Percentiles rank a stretch among this genome's conserved stretches.
phyloP scores from a whole-genome alignment of 1,284 basidiomycete species.

The Phaffia rhodozyma region DNA sequence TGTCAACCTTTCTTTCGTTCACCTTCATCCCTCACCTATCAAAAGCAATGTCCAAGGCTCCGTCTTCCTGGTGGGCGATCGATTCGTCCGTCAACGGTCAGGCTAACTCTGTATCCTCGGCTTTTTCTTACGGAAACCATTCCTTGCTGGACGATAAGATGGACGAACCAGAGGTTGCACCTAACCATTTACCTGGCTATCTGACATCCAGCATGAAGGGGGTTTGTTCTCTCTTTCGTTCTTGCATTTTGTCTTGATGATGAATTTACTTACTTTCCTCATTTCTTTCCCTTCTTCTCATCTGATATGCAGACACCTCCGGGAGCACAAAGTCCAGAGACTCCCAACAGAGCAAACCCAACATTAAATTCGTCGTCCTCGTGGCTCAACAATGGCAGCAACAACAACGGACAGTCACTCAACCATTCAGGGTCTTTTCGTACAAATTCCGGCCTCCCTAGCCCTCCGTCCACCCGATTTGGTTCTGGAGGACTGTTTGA shows the following conservation, averaged over 20 bases:
- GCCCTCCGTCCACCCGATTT: constrained; percentile 5
- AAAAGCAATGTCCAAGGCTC: too few species aligned
- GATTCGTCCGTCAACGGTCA: too few species aligned
- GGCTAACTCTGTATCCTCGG: too few species aligned
- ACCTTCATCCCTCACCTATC: too few species aligned
- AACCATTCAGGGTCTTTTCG: neutral
- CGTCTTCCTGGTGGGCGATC: too few species aligned
- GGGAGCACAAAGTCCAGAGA: neutral
- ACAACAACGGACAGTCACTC: neutral
- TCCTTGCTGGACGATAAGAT: constrained; percentile 8
- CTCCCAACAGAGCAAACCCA: too few species aligned
- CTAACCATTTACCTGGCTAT: constrained; percentile 13
- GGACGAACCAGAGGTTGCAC: constrained; percentile 10
- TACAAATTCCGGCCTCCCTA: neutral
- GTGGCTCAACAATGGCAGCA: neutral
- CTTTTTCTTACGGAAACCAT: too few species aligned
- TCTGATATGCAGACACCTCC: neutral
- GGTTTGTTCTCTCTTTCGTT: neutral
- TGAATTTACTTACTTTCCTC: neutral
- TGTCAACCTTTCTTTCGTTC: too few species aligned
- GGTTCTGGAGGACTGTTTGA: constrained; percentile 10
- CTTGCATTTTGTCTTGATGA: neutral
- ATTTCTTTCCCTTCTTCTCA: neutral
- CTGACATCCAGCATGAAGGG: neutral
- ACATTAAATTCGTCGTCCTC: neutral